A percentile compares a stretch with the other conserved stretches of the same genome.
Conservation (phyloP, 495 filamentous ascomycete genomes). For the Alectoria sarmentosa region DNA sequence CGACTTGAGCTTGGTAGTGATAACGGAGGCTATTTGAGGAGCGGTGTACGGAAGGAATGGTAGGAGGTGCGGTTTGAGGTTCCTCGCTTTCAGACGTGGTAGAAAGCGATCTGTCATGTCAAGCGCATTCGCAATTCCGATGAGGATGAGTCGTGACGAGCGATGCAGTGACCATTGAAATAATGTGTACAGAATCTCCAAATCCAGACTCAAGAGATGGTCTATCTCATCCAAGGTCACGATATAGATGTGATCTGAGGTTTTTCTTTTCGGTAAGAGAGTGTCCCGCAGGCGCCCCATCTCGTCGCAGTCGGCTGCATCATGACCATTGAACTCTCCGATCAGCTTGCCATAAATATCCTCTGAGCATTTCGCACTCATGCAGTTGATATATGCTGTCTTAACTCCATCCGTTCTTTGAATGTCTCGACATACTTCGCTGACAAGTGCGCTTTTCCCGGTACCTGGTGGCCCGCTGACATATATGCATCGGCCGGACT, state of each 20-base stretch:
- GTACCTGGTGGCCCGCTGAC: conserved; percentile 94
- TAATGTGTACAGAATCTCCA: conserved; percentile 78
- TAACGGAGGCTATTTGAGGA: conserved; percentile 77
- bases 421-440: conserved; percentile 61
- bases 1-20: conserved; percentile 72
- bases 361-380: conserved; percentile 78
- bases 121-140: conserved; percentile 95
- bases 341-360: conserved; percentile 75
- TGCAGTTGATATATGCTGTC: conserved; percentile 85
- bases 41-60: conserved; percentile 92
- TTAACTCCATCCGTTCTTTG: conserved; percentile 44
- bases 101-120: conserved; percentile 94
- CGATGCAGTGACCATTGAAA: conserved; percentile 88
- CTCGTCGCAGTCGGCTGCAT: conserved; percentile 49
- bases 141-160: conserved; percentile 68
- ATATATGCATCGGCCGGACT: conserved; percentile 79
- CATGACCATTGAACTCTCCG: conserved; percentile 52
- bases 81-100: conserved; percentile 85
- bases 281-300: conserved; percentile 50
- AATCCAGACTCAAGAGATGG: conserved; percentile 77
- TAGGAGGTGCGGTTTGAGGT: conserved; percentile 79
- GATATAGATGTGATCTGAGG: conserved; percentile 50
- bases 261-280: conserved; percentile 53
- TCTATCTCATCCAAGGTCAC: conserved; percentile 93
- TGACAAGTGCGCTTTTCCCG: conserved; percentile 89